phyloP scores from a whole-genome alignment of 306 rosid genomes.

The Castanea sativa region DNA sequence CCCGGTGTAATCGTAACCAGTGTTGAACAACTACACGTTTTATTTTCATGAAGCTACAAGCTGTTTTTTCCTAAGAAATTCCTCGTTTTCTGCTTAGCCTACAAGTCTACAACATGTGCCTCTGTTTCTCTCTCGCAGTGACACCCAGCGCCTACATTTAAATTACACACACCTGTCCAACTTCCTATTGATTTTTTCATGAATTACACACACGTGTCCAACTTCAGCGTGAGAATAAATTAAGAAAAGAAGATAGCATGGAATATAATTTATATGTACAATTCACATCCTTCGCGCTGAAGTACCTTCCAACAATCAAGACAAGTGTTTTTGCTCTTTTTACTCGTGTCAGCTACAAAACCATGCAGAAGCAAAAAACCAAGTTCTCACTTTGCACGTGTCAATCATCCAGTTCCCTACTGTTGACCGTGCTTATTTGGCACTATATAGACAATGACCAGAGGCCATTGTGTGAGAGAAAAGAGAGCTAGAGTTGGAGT shows the following conservation, averaged over 20 bases:
- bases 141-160: too few relatives aligned
- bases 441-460: not conserved
- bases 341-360: not conserved
- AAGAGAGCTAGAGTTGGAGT: not conserved
- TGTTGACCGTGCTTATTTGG: not conserved
- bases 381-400: constrained; percentile 13
- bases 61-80: too few relatives aligned
- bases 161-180: too few relatives aligned
- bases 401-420: not conserved
- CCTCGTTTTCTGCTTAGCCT: too few relatives aligned
- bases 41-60: too few relatives aligned
- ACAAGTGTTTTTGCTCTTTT: not conserved
- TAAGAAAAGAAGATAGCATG: not conserved
- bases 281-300: not conserved
- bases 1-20: too few relatives aligned
- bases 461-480: not conserved
- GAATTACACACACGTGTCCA: not conserved
- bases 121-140: too few relatives aligned
- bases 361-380: not conserved
- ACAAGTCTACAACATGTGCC: too few relatives aligned
- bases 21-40: too few relatives aligned
- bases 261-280: not conserved
- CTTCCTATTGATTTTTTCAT: too few relatives aligned
- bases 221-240: not conserved
- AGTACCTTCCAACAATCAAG: not conserved